phyloP scores from a whole-genome alignment of 2,329 filamentous ascomycete species.

The Fusarium anguioides region DNA sequence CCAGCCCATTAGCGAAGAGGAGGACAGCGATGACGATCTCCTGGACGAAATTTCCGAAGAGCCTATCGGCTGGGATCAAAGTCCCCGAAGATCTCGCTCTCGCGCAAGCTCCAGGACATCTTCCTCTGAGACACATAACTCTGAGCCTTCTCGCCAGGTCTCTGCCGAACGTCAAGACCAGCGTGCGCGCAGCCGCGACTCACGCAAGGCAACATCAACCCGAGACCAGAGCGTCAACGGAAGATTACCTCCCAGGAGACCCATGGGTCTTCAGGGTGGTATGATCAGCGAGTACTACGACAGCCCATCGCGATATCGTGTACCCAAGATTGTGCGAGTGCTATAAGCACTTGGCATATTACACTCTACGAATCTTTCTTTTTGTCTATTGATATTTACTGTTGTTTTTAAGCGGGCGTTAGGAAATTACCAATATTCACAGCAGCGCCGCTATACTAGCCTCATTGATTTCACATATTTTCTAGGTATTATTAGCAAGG shows the following conservation, averaged over 20 bases:
- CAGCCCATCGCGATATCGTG: constrained; percentile 38
- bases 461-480: constrained; percentile 6
- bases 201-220: constrained; percentile 15
- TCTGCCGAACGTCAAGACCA: constrained; percentile 29
- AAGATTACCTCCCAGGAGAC: constrained; percentile 17
- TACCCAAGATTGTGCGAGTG: constrained; percentile 39
- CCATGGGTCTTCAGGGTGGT: constrained; percentile 25
- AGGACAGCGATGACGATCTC: constrained; percentile 26
- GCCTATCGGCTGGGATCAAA: constrained; percentile 25
- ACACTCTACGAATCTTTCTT: constrained; percentile 14
- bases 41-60: constrained; percentile 35
- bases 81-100: constrained; percentile 24
- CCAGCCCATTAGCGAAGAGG: constrained; percentile 8
- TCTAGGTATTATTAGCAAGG: constrained; percentile 36
- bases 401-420: constrained; percentile 16
- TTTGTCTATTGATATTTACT: constrained; percentile 7
- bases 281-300: constrained; percentile 42
- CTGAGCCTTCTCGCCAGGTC: constrained; percentile 31
- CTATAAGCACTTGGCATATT: constrained; percentile 9
- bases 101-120: constrained; percentile 33
- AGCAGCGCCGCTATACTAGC: constrained; percentile 27
- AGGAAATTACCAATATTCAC: constrained; percentile 4
- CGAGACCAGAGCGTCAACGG: constrained; percentile 24
- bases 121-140: constrained; percentile 25
- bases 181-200: constrained; percentile 30